Base-by-base conservation (phyloP, 345 rosid species). In the Erodium maritimum region DNA sequence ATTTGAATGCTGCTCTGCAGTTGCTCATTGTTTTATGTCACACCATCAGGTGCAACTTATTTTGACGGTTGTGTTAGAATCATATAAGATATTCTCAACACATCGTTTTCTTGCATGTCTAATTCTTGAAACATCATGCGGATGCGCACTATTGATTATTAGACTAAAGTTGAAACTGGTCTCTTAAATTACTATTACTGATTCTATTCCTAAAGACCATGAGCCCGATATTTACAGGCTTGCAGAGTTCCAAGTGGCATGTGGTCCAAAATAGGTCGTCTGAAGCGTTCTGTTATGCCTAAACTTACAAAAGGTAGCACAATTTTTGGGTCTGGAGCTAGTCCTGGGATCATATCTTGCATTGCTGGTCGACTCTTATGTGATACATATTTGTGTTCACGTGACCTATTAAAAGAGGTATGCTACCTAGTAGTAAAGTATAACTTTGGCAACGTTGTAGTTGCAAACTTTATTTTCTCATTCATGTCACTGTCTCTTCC, bases 231-330 rank as follows among this genome's bases (percentile, higher is more conserved):
- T 42, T 13, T 71, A 66, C 75, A 93, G 99, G 91, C 82, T 71
- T 93, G 99, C 65, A 80, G 73, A 70, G 99, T 93, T 65, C 78
- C 82, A 55, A 80, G 94, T 78, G 77, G 74, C 75, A 88, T 80
- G 86, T 93, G 99, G 99, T 93, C 99, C 76, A 93, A 87, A 79
- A 73, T 93, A 71, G 99, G 99, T 45, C 95, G 97, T 54, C 90
- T 93, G 54, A 89, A 85, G 78, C 99, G 99, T 52, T 83, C 94
- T 57, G 70, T 67, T 61, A 93, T 93, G 99, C 99, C 99, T 61
- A 93, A 76, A 69, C 84, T 89, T 68, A 70, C 79, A 33, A 89
- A 77, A 80, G 88, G 91, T 71, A 83, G 75, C 71, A 65, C 80
- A 46, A 63, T 75, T 63, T 88, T 77, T 69, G 97, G 96, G 16